Evolutionary conservation across 495 filamentous ascomycete genomes (phyloP), one percentile per base, ranked within the genome.

Genomic region (Cercophora samala): DNA sequence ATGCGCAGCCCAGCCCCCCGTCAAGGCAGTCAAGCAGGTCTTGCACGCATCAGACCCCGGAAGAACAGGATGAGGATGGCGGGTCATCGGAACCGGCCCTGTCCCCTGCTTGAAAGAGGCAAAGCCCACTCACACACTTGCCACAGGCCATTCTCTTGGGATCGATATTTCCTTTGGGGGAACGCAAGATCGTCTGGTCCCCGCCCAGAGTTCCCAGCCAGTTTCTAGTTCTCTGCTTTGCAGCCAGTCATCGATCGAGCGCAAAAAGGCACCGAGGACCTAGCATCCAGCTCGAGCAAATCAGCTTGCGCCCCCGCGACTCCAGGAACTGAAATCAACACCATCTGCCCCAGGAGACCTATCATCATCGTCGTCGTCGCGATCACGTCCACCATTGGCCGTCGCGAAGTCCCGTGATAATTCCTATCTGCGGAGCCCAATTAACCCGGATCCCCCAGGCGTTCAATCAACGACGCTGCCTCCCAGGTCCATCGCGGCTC

Each of bases 361-460:
- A 84, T 84, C 81, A 83, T 53, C 71, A 69, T 72, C 75, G 64
- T 66, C 65, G 80, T 66, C 74, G 55, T 69, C 66, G 59, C 62
- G 69, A 62, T 79, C 73, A 74, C 66, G 61, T 46, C 76, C 74
- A 73, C 66, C 72, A 84, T 84, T 83, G 81, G 81, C 72, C 74
- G 64, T 74, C 63, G 64, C 66, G 64, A 69, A 66, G 77, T 83
- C 82, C 82, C 81, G 81, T 84, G 82, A 84, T 81, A 78, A 68
- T 73, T 67, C 53, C 70, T 67, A 66, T 70, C 82, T 84, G 82
- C 82, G 80, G 82, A 82, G 68, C 66, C 73, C 76, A 73, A 79
- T 79, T 80, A 71, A 73, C 72, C 71, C 67, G 66, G 32, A 73
- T 74, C 67, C 71, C 72, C 64, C 63, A 64, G 70, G 66, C 73